phyloP scores from a whole-genome alignment of 331 rosid genomes.

The Arachis monticola region DNA sequence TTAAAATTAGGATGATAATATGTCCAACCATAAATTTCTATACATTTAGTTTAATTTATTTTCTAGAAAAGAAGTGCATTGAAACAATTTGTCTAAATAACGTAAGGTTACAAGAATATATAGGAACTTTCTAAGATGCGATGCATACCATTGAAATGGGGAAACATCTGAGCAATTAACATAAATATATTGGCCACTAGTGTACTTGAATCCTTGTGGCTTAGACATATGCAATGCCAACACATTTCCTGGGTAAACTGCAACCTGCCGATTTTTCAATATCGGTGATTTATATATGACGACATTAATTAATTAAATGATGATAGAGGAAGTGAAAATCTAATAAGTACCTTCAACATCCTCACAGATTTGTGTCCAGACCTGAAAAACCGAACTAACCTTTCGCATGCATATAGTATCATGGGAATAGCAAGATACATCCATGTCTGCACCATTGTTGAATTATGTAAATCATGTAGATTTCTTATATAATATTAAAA shows the following conservation, averaged over 20 bases:
- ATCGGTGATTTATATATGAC: neutral
- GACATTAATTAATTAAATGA: neutral
- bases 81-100: too few species aligned
- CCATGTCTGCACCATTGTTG: slow-evolving; percentile 58
- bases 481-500: too few species aligned
- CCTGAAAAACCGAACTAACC: slow-evolving; percentile 73
- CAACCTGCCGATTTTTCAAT: slow-evolving; percentile 55
- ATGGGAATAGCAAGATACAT: slow-evolving; percentile 87
- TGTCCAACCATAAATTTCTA: neutral
- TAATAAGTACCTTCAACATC: slow-evolving; percentile 65
- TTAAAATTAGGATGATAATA: neutral
- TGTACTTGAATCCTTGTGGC: slow-evolving; percentile 85
- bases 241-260: slow-evolving; percentile 93
- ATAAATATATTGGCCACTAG: slow-evolving; percentile 81
- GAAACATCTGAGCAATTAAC: slow-evolving; percentile 77
- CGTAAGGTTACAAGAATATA: neutral
- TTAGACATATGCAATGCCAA: slow-evolving; percentile 77
- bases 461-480: neutral
- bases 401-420: slow-evolving; percentile 69
- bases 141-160: slow-evolving; percentile 78
- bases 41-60: neutral
- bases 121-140: neutral
- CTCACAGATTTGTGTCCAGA: slow-evolving; percentile 66
- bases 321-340: too few species aligned
- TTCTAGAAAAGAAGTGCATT: neutral